Percentiles rank a stretch among this genome's conserved stretches.
Evolutionary conservation across 352 stramenopile species (phyloP).

Genomic region (Globisporangium barbulae): DNA sequence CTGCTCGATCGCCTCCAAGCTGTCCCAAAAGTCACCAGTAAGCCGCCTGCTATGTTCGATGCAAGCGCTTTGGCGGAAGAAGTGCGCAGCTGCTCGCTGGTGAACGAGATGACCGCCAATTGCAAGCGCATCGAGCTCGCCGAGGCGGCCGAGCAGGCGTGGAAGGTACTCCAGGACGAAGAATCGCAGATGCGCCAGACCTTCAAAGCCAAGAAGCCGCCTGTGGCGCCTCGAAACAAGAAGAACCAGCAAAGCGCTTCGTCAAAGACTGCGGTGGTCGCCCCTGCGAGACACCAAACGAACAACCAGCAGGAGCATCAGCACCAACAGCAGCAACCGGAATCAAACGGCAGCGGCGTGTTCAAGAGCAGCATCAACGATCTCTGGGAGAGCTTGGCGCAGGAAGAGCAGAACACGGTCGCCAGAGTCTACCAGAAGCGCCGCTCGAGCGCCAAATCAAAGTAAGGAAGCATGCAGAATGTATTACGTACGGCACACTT

Average conservation of each 20-base stretch:
- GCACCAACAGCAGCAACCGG: neutral
- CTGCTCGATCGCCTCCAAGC: slow-evolving; percentile 3
- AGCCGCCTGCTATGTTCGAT: neutral
- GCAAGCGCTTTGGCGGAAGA: neutral
- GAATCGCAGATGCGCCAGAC: slow-evolving; percentile 36
- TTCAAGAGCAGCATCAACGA: slow-evolving; percentile 19
- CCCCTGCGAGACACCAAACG: neutral
- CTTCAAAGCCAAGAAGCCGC: slow-evolving; percentile 11
- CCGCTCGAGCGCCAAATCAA: slow-evolving; percentile 8
- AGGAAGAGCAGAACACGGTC: slow-evolving; percentile 22
- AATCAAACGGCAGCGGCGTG: neutral
- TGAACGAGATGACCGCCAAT: neutral
- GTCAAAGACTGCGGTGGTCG: neutral
- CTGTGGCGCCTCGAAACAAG: neutral
- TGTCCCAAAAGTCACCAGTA: neutral
- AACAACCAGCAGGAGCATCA: neutral
- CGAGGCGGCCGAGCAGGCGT: slow-evolving; percentile 30
- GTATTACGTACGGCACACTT: slow-evolving; percentile 10
- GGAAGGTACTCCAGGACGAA: slow-evolving; percentile 51
- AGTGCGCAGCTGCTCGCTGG: slow-evolving; percentile 6
- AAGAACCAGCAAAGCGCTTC: slow-evolving; percentile 3
- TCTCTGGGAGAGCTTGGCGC: slow-evolving; percentile 16
- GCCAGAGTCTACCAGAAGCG: slow-evolving; percentile 14
- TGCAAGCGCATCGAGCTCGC: slow-evolving; percentile 8
- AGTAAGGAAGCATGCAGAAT: neutral